Evolutionary conservation across 257 asterid genomes (phyloP).

Genomic region (Salvia hispanica): DNA sequence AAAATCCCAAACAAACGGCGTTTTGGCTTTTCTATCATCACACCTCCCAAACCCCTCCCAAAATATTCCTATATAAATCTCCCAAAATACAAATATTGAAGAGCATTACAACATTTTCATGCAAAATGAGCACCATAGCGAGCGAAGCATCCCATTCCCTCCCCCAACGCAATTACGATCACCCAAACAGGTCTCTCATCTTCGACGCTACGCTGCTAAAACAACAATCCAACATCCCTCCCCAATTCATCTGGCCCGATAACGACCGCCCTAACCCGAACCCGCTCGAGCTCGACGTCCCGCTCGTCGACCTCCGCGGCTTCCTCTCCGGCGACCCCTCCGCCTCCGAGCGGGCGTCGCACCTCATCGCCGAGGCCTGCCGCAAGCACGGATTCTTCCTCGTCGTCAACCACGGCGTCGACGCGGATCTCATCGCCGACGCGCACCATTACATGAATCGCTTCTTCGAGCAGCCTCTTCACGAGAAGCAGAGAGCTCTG

Average conservation of each 20-base stretch:
- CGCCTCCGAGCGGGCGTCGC: constrained; percentile 47
- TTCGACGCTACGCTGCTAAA: constrained; percentile 54
- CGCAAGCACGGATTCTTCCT: constrained; percentile 70
- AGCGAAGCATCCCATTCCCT: constrained; percentile 23
- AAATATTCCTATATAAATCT: not conserved
- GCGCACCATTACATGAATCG: constrained; percentile 70
- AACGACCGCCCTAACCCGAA: constrained; percentile 51
- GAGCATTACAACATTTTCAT: not conserved
- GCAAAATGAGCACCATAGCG: constrained; percentile 48
- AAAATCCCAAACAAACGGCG: constrained; percentile 44
- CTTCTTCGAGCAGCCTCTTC: constrained; percentile 59
- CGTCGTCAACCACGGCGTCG: constrained; percentile 69
- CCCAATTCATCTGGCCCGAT: constrained; percentile 79
- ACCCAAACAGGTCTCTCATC: constrained; percentile 31
- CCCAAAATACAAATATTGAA: not conserved
- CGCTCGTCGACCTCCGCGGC: constrained; percentile 60
- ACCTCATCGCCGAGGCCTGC: constrained; percentile 59
- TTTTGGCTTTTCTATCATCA: constrained; percentile 42
- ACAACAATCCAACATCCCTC: constrained; percentile 48
- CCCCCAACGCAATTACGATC: constrained; percentile 11
- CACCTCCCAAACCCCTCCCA: not conserved
- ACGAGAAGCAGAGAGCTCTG: constrained; percentile 59
- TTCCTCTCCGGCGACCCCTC: constrained; percentile 57
- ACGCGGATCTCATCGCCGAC: constrained; percentile 39
- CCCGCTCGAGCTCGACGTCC: constrained; percentile 56